Conservation (phyloP, 495 filamentous ascomycete genomes). For the Aspergillus affinis region DNA sequence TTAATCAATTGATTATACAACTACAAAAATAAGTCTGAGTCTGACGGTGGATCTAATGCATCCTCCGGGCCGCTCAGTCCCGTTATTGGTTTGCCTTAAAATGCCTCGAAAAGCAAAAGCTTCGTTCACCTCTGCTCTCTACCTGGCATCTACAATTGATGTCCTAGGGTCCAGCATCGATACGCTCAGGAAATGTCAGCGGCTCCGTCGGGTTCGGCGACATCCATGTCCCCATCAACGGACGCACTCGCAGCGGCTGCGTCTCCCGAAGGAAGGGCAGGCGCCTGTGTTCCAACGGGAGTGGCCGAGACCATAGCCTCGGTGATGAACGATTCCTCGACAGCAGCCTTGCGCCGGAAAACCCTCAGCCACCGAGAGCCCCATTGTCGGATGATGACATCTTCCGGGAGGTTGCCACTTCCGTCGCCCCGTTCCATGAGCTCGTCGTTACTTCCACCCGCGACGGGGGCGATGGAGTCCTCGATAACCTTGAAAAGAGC, state of each 20-base stretch:
- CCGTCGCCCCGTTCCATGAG: slow-evolving; percentile 57
- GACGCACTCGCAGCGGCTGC: slow-evolving; percentile 8
- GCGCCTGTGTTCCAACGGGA: slow-evolving; percentile 38
- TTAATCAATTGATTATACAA: not conserved
- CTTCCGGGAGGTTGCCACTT: slow-evolving; percentile 42
- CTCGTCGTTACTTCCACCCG: slow-evolving; percentile 69
- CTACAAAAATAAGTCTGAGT: not conserved
- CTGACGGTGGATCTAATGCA: not conserved
- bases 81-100: not conserved
- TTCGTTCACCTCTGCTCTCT: not conserved
- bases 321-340: slow-evolving; percentile 69
- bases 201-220: slow-evolving; percentile 30
- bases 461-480: slow-evolving; percentile 73
- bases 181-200: slow-evolving; percentile 15
- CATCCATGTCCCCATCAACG: slow-evolving; percentile 33
- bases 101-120: not conserved
- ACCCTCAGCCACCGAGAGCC: slow-evolving; percentile 82
- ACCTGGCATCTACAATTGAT: not conserved
- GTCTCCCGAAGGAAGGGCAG: slow-evolving; percentile 26
- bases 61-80: not conserved
- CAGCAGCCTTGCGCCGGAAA: slow-evolving; percentile 75
- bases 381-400: slow-evolving; percentile 75
- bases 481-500: slow-evolving; percentile 78
- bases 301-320: slow-evolving; percentile 41
- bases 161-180: not conserved